Percentiles rank a stretch among this genome's conserved stretches.
Evolutionary conservation across 306 rosid genomes (phyloP).

Genomic region (Vigna unguiculata): DNA sequence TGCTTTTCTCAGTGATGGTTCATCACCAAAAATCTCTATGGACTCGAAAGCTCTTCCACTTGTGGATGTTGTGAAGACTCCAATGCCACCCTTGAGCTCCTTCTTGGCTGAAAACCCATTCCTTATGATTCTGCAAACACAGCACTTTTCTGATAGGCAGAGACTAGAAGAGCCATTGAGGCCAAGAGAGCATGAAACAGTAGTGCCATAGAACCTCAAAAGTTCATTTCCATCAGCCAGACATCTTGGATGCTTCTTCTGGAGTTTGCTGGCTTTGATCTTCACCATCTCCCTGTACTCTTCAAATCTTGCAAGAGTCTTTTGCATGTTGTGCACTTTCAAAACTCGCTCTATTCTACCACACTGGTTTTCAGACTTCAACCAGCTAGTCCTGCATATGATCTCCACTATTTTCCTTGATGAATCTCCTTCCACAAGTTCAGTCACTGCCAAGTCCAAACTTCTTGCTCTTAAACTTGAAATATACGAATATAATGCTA

Average conservation of each 20-base stretch:
- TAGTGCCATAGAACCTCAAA: conserved; percentile 86
- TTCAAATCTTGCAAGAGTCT: conserved; percentile 83
- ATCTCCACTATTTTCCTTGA: conserved; percentile 95
- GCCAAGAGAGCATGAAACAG: conserved; percentile 77
- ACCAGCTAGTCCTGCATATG: conserved; percentile 88
- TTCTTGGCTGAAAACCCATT: conserved; percentile 85
- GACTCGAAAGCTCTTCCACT: conserved; percentile 90
- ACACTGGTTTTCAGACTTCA: conserved; percentile 73
- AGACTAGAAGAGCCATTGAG: conserved; percentile 80
- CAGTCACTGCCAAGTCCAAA: conserved; percentile 69
- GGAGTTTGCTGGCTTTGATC: conserved; percentile 86
- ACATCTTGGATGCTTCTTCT: conserved; percentile 94
- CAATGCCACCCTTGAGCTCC: conserved; percentile 85
- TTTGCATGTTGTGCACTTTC: conserved; percentile 98
- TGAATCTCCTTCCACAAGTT: conserved; percentile 92
- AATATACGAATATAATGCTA: conserved; percentile 12
- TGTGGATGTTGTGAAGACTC: conserved; percentile 94
- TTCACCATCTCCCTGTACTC: conserved; percentile 91
- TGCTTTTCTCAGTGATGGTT: conserved; percentile 62
- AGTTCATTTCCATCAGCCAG: conserved; percentile 96
- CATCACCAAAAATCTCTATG: conserved; percentile 44
- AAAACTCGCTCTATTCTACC: conserved; percentile 81
- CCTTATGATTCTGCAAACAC: conserved; percentile 87
- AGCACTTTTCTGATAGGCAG: conserved; percentile 74
- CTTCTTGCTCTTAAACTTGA: conserved; percentile 34